phyloP scores from a whole-genome alignment of 192 early-diverging fungal species.

The Umbelopsis sp. region DNA sequence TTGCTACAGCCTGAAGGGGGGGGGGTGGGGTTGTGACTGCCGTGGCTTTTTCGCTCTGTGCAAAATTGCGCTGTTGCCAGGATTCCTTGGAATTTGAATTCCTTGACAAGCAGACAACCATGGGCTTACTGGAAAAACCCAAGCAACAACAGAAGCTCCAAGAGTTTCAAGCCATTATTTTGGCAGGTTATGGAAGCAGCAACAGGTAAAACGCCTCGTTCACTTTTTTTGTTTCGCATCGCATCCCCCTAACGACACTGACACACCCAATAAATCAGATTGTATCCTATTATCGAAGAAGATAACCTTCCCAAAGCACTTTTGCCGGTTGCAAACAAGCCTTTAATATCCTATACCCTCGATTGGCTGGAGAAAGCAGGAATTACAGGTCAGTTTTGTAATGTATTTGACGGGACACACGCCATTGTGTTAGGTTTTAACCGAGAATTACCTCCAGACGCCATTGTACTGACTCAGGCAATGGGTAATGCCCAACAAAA shows the following conservation, averaged over 20 bases:
- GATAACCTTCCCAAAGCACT: conserved; percentile 90
- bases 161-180: conserved; percentile 71
- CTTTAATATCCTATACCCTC: conserved; percentile 92
- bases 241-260: neutral
- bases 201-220: conserved; percentile 46
- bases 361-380: conserved; percentile 92
- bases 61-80: neutral
- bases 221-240: neutral
- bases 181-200: conserved; percentile 63
- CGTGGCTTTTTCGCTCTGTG: conserved; percentile 5
- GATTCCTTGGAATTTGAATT: neutral
- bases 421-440: neutral
- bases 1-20: too few species aligned
- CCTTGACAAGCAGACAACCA: neutral
- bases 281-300: conserved; percentile 80
- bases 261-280: conserved; percentile 32
- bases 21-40: neutral
- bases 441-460: conserved; percentile 47
- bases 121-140: conserved; percentile 31
- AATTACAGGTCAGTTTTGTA: conserved; percentile 45
- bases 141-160: conserved; percentile 41
- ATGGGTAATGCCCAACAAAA: conserved; percentile 65
- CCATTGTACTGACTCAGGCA: conserved; percentile 70
- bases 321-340: conserved; percentile 91
- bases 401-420: neutral